phyloP scores from a whole-genome alignment of 179 eudicot species.

The Monotropa hypopitys region DNA sequence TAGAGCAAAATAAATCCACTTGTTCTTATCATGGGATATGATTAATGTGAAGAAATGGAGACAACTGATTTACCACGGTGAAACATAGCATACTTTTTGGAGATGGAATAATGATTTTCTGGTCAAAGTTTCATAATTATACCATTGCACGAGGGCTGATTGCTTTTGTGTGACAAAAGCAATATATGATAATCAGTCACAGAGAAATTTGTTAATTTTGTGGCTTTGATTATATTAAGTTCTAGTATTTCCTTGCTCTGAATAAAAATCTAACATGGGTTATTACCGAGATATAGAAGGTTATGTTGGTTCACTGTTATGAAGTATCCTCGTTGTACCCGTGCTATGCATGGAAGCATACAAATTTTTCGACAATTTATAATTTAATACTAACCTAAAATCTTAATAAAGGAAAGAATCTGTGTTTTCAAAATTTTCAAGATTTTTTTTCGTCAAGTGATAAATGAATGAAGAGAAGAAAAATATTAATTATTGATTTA shows the following conservation, averaged over 20 bases:
- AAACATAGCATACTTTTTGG: not conserved
- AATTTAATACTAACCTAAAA: too few species aligned
- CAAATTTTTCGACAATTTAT: too few species aligned
- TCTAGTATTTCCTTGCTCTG: not conserved
- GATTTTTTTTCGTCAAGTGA: too few species aligned
- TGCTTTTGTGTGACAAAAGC: not conserved
- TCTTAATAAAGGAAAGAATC: too few species aligned
- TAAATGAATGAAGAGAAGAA: too few species aligned
- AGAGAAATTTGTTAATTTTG: conserved; percentile 4
- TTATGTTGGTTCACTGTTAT: not conserved
- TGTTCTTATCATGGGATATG: not conserved
- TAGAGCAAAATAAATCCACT: not conserved
- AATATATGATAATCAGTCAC: not conserved
- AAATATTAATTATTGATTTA: too few species aligned
- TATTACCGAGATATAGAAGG: not conserved
- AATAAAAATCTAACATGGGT: not conserved
- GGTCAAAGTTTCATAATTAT: not conserved
- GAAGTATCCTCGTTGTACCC: conserved; percentile 4
- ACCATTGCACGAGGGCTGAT: not conserved
- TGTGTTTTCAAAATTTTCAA: too few species aligned
- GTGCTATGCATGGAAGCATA: too few species aligned
- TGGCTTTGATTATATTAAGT: not conserved
- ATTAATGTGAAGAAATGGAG: not conserved
- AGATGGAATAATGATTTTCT: not conserved
- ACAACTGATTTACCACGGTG: not conserved